Base-by-base conservation (phyloP, 2,329 filamentous ascomycete species). In the Onygenales sp. region DNA sequence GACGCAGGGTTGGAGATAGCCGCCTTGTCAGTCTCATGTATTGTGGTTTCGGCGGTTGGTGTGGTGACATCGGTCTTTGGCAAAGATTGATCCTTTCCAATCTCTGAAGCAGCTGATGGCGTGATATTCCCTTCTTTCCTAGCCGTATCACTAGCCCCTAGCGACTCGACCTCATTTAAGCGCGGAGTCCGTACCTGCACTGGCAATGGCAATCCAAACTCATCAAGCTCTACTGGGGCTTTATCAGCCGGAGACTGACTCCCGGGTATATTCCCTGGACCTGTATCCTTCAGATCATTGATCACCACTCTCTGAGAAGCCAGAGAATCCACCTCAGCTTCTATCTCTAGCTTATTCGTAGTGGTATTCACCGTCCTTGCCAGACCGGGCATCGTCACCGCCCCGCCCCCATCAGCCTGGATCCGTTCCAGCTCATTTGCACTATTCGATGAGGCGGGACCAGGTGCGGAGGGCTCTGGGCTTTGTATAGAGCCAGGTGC, bases 191-290 rank as follows among this genome's bases (percentile, higher is more conserved):
- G 36, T 17, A 11, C 41, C 8, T 6, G 62, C 43, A 55, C 41
- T 57, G 64, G 68, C 56, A 71, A 66, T 6, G 69, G 69, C 13
- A 72, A 62, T 1, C 69, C 69, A 57, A 72, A 72, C 45, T 72
- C 69, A 48, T 72, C 69, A 32, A 70, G 17, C 21, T 44, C 42
- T 3, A 8, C n/a, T 3, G 14, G 14, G 42, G 42, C 9, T n/a
- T 39, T 39, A 39, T 5, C 21, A 5, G 21, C 21, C 21, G 21
- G 21, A 27, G 21, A 27, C 5, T 27, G 21, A 5, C 21, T 27
- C 5, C 21, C 21, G 21, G 3, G 21, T 27, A 27, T 27, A 27
- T 27, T 27, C 21, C 21, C 21, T 27, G 21, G 21, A 5, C 21
- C 21, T 27, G 21, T 27, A 27, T 39, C 36, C 36, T 39, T 39